These are phyloP conservation scores for Apiotrichum gamsii DNA, from an alignment of 1,284 basidiomycete species.

Conservation along the genomic window DNA sequence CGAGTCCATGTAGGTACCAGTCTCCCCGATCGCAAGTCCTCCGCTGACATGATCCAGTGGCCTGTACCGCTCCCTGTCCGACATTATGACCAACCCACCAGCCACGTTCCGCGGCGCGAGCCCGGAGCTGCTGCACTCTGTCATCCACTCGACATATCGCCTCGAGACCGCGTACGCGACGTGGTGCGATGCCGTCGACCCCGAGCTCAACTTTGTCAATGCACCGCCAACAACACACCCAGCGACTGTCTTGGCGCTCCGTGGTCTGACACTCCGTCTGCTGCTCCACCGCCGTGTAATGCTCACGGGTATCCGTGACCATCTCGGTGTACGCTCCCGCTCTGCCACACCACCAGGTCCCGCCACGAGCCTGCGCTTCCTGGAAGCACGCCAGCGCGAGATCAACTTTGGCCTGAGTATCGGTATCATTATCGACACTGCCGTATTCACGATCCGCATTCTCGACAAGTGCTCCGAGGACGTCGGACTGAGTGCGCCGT, in stretches of 20 bases:
- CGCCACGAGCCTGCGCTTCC: neutral
- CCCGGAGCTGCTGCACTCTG: constrained; percentile 1
- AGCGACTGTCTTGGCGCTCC: constrained; percentile 10
- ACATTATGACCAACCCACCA: constrained; percentile 12
- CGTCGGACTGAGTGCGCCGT: constrained; percentile 8
- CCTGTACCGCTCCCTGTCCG: constrained; percentile 12
- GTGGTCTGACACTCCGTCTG: constrained; percentile 15
- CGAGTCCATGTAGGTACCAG: constrained; percentile 10
- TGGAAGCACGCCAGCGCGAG: constrained; percentile 12
- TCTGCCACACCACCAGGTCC: neutral
- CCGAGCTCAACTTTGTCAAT: neutral
- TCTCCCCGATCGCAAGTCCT: neutral
- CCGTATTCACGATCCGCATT: constrained; percentile 9
- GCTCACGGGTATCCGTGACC: constrained; percentile 10
- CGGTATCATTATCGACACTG: constrained; percentile 14
- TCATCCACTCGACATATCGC: constrained; percentile 3
- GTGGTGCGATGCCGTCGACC: constrained; percentile 9
- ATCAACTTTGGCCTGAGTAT: constrained; percentile 14
- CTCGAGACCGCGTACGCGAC: constrained; percentile 17
- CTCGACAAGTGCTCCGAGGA: constrained; percentile 1
- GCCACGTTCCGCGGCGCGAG: neutral
- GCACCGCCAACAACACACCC: neutral
- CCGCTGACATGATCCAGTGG: constrained; percentile 6
- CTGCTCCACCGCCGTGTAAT: constrained; percentile 20
- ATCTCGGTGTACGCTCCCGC: constrained; percentile 3